Conservation (phyloP, 2,329 filamentous ascomycete genomes). For the Trichophaea hybrida region DNA sequence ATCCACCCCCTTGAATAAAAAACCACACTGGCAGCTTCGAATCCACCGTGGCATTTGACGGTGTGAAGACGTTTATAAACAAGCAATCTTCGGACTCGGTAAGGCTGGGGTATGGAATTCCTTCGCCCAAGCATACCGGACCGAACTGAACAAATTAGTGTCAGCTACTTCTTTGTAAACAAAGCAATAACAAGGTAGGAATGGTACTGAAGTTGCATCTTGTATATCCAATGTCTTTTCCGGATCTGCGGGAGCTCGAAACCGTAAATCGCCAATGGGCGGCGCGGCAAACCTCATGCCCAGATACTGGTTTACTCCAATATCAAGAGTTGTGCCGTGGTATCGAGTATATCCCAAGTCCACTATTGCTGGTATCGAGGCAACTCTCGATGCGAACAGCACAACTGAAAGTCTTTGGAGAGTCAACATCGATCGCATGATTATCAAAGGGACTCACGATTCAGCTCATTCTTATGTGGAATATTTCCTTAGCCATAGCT, state of each 20-base stretch:
- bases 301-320: background rate
- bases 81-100: slow-evolving; percentile 34
- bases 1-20: slow-evolving; percentile 38
- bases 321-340: background rate
- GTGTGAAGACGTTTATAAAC: slow-evolving; percentile 36
- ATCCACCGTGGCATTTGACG: slow-evolving; percentile 30
- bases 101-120: background rate
- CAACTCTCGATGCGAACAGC: no score
- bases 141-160: background rate
- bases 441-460: no score
- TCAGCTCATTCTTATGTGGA: no score
- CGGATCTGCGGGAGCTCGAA: background rate
- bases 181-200: background rate
- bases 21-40: slow-evolving; percentile 42
- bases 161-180: background rate
- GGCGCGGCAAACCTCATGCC: slow-evolving; percentile 12
- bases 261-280: slow-evolving; percentile 9
- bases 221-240: background rate
- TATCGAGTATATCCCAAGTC: background rate
- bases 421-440: no score
- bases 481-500: no score
- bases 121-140: background rate
- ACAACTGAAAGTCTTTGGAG: no score
- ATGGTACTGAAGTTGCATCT: background rate
- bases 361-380: background rate